Evolutionary conservation across 331 rosid genomes (phyloP), one percentile per base, ranked within the genome.

Genomic region (Malus hybrid): DNA sequence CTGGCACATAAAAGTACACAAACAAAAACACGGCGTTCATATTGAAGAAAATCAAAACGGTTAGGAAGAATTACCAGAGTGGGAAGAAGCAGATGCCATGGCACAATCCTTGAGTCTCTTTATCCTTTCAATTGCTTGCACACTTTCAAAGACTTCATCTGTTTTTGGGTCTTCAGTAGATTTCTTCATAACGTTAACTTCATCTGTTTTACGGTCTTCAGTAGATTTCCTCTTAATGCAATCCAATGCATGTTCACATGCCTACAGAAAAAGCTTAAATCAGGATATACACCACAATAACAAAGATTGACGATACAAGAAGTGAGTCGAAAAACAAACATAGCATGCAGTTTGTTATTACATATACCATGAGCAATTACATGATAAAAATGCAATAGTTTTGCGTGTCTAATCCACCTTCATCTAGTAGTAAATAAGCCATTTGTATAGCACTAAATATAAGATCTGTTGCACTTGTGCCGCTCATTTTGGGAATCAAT

Each of bases 231-330:
- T 78, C 56, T 83, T 80, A 63, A 83, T 60, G 84, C 85, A 73
- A 28, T 63, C 72, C 76, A 86, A 80, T 14, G 92, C 93, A 66
- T 83, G 78, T 81, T 91, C 95, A 86, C 96, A 88, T 70, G 96
- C 97, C 98, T 91, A 42, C 18, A 93, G 86, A 82, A 91, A 90
- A 2, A 93, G 82, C 48, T 84, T 91, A 93, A 71, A 81, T 91
- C 97, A 68, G 10, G 50, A 75, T 42, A 57, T 27, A 36, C 20
- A 44, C 91, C 29, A 44, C 90, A 31, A 67, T 64, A 3, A 44
- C 24, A 57, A 71, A 33, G 54, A 6, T 33, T 56, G 6, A 16
- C 28, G 65, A 14, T 31, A 4, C 10, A 50, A 3, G 4, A 54
- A 54, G 15, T 9, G n/a, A 29, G 39, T 59, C 11, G 20, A 70